Conservation (phyloP, 495 filamentous ascomycete genomes). For the Thermothielavioides terrestris region DNA sequence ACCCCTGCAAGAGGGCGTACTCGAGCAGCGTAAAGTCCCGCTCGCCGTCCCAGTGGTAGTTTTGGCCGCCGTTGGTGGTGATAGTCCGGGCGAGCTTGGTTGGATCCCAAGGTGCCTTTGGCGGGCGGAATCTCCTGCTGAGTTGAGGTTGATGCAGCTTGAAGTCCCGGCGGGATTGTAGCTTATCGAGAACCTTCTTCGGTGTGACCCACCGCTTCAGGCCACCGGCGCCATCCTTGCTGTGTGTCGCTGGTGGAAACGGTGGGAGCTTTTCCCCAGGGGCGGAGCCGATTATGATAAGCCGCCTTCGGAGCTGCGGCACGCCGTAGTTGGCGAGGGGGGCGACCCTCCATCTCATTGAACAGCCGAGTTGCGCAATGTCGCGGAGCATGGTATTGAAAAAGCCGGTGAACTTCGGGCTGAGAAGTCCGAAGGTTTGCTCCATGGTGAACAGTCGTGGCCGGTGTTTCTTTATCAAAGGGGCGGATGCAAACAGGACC, state of each 20-base stretch:
- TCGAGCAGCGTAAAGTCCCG: constrained; percentile 64
- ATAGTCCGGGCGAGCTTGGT: constrained; percentile 47
- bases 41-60: constrained; percentile 62
- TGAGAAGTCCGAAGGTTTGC: constrained; percentile 62
- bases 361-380: constrained; percentile 60
- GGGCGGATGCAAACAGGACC: constrained; percentile 53
- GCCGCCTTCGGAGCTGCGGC: constrained; percentile 38
- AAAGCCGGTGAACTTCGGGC: constrained; percentile 39
- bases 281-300: constrained; percentile 72
- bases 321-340: constrained; percentile 42
- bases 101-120: constrained; percentile 31
- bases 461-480: constrained; percentile 49
- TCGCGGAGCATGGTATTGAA: constrained; percentile 56
- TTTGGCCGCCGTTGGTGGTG: constrained; percentile 59
- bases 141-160: constrained; percentile 22
- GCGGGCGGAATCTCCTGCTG: constrained; percentile 13
- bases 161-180: constrained; percentile 43
- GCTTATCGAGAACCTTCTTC: constrained; percentile 10
- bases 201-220: constrained; percentile 27
- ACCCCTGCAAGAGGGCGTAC: constrained; percentile 66
- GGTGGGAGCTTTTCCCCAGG: constrained; percentile 66
- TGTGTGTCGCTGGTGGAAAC: constrained; percentile 62
- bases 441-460: constrained; percentile 77
- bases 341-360: constrained; percentile 47
- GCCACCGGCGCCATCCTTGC: constrained; percentile 34